Percentiles rank a stretch among this genome's conserved stretches.
These are phyloP conservation scores for Corynascus novoguineensis DNA, from an alignment of 495 filamentous ascomycete genomes.

Conservation along the genomic window DNA sequence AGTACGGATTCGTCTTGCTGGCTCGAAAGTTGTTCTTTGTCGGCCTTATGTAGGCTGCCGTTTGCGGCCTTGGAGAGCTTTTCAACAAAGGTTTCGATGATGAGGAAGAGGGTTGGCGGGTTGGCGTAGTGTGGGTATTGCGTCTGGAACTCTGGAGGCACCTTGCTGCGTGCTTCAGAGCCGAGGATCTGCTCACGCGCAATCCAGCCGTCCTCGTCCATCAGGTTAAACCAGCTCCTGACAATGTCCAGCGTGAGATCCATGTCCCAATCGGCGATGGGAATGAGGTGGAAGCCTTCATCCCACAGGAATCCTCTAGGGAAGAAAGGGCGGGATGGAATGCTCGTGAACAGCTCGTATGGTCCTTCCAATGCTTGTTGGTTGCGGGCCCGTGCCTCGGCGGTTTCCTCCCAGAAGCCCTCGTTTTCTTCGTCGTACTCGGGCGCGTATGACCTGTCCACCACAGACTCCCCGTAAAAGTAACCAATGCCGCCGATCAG, in stretches of 20 bases:
- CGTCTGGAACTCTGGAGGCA: conserved; percentile 88
- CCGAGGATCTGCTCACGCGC: conserved; percentile 94
- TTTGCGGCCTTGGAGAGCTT: conserved; percentile 54
- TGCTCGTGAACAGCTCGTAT: conserved; percentile 83
- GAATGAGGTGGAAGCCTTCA: conserved; percentile 93
- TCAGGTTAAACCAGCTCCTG: conserved; percentile 90
- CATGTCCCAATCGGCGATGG: conserved; percentile 87
- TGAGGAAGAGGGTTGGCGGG: conserved; percentile 92
- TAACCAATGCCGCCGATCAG: conserved; percentile 92
- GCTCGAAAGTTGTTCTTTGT: conserved; percentile 32
- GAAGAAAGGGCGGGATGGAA: conserved; percentile 93
- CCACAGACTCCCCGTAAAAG: conserved; percentile 80
- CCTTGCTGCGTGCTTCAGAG: conserved; percentile 89
- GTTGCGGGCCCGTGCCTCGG: conserved; percentile 58
- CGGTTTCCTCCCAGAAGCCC: conserved; percentile 92
- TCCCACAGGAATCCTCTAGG: conserved; percentile 97
- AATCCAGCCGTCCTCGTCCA: conserved; percentile 98
- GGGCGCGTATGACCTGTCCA: conserved; percentile 81
- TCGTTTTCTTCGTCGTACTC: conserved; percentile 97
- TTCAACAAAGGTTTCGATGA: conserved; percentile 74
- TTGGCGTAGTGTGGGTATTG: conserved; percentile 99
- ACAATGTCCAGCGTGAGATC: conserved; percentile 89
- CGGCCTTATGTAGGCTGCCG: conserved; percentile 30
- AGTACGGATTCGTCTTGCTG: conserved; percentile 33
- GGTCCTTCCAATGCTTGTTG: conserved; percentile 70